Evolutionary conservation across 495 filamentous ascomycete species (phyloP).

Genomic region (Penicillium taxi): DNA sequence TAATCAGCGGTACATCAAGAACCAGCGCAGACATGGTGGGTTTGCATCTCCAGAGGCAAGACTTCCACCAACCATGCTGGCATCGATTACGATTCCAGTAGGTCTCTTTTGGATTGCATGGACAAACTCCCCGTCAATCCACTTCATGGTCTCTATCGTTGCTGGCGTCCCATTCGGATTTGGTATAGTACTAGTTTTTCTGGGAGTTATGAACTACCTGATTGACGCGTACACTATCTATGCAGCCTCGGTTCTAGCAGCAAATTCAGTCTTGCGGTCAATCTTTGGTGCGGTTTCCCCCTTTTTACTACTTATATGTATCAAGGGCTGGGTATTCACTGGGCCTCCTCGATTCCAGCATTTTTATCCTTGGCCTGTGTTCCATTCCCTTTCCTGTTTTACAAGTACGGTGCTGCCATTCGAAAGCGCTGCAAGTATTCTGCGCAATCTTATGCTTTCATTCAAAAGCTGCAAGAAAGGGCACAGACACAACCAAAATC

Average conservation of each 20-base stretch:
- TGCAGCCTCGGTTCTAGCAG: conserved; percentile 58
- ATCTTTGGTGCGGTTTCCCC: conserved; percentile 48
- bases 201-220: conserved; percentile 57
- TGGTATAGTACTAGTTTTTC: conserved; percentile 52
- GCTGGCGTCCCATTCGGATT: conserved; percentile 52
- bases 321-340: neutral
- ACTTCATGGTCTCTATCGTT: conserved; percentile 50
- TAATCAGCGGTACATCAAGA: conserved; percentile 33
- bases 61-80: conserved; percentile 12
- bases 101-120: conserved; percentile 47
- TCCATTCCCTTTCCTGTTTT: conserved; percentile 1
- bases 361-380: conserved; percentile 1
- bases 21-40: too few relatives aligned
- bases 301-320: neutral
- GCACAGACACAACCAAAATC: too few relatives aligned
- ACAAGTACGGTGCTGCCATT: conserved; percentile 1
- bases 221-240: conserved; percentile 61
- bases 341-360: neutral
- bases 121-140: conserved; percentile 49
- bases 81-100: conserved; percentile 15
- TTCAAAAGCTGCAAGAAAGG: too few relatives aligned
- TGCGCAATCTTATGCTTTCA: too few relatives aligned
- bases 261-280: conserved; percentile 50
- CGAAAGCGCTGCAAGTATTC: conserved; percentile 1
- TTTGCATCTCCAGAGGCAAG: conserved; percentile 20